Conservation (phyloP, 768 basidiomycete species). For the Pleurotus tuber-regium region DNA sequence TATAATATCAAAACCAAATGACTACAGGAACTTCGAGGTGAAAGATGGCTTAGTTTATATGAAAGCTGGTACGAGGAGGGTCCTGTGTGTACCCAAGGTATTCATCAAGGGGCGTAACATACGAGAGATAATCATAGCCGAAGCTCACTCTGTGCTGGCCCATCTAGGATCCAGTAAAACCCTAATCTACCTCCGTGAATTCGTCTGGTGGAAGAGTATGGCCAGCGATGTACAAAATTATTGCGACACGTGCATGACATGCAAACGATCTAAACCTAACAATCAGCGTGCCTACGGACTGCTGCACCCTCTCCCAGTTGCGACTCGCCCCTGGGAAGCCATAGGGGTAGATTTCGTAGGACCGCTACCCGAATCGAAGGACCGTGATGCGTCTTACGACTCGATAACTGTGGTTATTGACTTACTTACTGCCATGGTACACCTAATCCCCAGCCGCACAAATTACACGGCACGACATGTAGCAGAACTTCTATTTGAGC, state of each 20-base stretch:
- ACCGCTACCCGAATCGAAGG: slow-evolving; percentile 22
- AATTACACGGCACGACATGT: slow-evolving; percentile 1
- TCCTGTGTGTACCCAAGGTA: slow-evolving; percentile 18
- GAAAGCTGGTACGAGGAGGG: neutral
- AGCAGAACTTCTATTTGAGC: slow-evolving; percentile 13
- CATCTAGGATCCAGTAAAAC: slow-evolving; percentile 32
- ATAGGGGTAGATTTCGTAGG: slow-evolving; percentile 31
- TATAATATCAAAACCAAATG: slow-evolving; percentile 14
- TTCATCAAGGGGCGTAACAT: slow-evolving; percentile 14
- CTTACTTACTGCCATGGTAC: slow-evolving; percentile 18
- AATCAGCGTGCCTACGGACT: slow-evolving; percentile 16
- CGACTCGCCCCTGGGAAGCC: slow-evolving; percentile 22
- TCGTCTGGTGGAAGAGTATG: slow-evolving; percentile 23
- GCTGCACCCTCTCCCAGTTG: slow-evolving; percentile 17
- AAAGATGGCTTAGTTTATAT: slow-evolving; percentile 16
- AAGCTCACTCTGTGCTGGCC: slow-evolving; percentile 22
- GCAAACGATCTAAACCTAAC: slow-evolving; percentile 13
- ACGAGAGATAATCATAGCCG: slow-evolving; percentile 27
- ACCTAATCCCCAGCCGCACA: slow-evolving; percentile 12
- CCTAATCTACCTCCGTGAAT: slow-evolving; percentile 22
- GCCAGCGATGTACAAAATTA: slow-evolving; percentile 18
- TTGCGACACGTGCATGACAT: slow-evolving; percentile 25
- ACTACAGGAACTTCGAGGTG: slow-evolving; percentile 18
- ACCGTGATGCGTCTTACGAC: slow-evolving; percentile 19
- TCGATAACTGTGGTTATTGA: slow-evolving; percentile 22